Percentiles rank a stretch among this genome's conserved stretches.
phyloP scores from a whole-genome alignment of 805 yeast genomes.

The Cyberlindnera americana region DNA sequence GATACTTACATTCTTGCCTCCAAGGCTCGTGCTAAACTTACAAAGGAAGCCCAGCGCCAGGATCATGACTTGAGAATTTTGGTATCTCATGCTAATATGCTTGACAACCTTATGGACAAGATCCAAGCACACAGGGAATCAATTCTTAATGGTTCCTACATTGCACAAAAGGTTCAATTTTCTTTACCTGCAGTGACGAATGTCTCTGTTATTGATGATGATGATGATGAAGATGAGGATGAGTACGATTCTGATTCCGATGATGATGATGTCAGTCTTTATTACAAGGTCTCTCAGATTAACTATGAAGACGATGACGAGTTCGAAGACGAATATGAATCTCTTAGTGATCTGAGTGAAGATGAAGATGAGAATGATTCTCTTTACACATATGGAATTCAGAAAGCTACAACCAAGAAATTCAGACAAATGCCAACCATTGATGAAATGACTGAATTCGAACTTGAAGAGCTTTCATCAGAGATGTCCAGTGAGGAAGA shows the following conservation, averaged over 20 bases:
- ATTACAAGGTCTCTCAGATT: conserved; percentile 12
- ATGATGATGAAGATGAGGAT: conserved; percentile 17
- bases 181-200: conserved; percentile 10
- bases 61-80: conserved; percentile 25
- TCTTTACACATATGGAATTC: conserved; percentile 7
- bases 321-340: conserved; percentile 4
- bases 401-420: conserved; percentile 1
- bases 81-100: conserved; percentile 28
- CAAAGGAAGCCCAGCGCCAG: conserved; percentile 23
- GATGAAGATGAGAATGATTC: conserved; percentile 14
- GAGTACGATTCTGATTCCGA: conserved; percentile 21
- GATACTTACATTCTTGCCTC: conserved; percentile 26
- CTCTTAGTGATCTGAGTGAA: conserved; percentile 9
- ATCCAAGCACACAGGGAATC: conserved; percentile 21
- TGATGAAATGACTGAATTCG: conserved; percentile 22
- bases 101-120: conserved; percentile 25
- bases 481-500: conserved; percentile 18
- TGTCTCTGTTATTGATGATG: conserved; percentile 9
- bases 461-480: conserved; percentile 16
- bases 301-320: conserved; percentile 13
- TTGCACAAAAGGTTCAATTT: conserved; percentile 8
- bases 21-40: conserved; percentile 25
- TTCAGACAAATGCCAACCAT: conserved; percentile 26
- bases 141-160: conserved; percentile 10
- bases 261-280: conserved; percentile 8